Evolutionary conservation across 2,329 filamentous ascomycete species (phyloP), one percentile per base, ranked within the genome.

Genomic region (Cladosporium colombiae): DNA sequence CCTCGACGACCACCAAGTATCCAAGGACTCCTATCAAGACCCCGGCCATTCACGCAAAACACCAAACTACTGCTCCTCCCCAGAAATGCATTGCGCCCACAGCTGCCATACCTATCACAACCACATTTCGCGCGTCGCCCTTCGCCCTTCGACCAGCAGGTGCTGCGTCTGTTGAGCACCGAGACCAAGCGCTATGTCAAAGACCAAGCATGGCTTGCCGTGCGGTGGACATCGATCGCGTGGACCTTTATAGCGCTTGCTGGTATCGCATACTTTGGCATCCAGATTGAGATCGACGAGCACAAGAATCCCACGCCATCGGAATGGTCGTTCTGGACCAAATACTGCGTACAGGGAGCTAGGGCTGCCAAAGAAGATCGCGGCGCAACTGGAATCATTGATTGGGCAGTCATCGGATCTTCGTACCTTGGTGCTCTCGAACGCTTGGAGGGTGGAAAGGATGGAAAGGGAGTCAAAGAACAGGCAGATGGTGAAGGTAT

Each of bases 151-250:
- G 65, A 70, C 67, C 68, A 69, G 33, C 82, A 86, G 52, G 81
- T 89, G 44, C 85, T 86, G 3, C 89, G 93, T 62, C 86, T 91
- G 68, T 85, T 96, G 67, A 92, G 91, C n/a, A 96, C 91, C 0
- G 89, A 93, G 75, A 87, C 88, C 68, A 89, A 87, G 69, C 81
- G 82, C 68, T 92, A 88, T 81, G 81, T 93, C 66, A 89, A 86
- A 68, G 84, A 90, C 69, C 90, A 94, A 72, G 82, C 91, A 56
- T 87, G 86, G 72, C 83, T 90, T 33, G 89, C 88, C 49, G 80
- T 88, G 35, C 91, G 91, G 70, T 92, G 87, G 76, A 88, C 85
- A 0, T 72, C 84, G n/a, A 83, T 86, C 31, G 77, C 91, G 49
- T 93, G 88, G 83, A 84, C 87, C 16, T 84, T 88, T 49, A 77